phyloP scores from a whole-genome alignment of 2,329 filamentous ascomycete genomes.

The Nigrospora oryzae region DNA sequence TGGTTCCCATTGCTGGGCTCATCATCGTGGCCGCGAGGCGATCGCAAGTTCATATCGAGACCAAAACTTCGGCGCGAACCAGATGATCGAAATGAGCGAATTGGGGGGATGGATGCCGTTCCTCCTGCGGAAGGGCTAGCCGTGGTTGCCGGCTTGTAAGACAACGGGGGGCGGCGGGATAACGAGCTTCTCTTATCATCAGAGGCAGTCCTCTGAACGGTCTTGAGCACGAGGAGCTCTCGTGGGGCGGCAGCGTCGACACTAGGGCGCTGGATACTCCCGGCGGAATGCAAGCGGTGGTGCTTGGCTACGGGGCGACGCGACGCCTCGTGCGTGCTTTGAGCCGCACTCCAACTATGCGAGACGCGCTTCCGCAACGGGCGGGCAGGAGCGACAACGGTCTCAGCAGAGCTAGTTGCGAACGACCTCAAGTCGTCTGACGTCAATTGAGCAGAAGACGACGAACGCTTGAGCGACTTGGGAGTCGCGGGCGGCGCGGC shows the following conservation, averaged over 20 bases:
- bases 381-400: conserved; percentile 15
- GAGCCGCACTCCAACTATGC: background rate
- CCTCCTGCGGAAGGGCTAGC: conserved; percentile 16
- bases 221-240: conserved; percentile 37
- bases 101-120: conserved; percentile 36
- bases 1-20: conserved; percentile 32
- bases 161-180: conserved; percentile 38
- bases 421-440: conserved; percentile 10
- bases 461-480: conserved; percentile 17
- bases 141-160: conserved; percentile 34
- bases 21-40: conserved; percentile 34
- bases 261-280: conserved; percentile 13
- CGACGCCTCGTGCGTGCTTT: background rate
- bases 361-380: conserved; percentile 17
- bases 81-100: conserved; percentile 48
- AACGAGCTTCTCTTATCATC: conserved; percentile 39
- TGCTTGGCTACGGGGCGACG: background rate
- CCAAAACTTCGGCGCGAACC: conserved; percentile 45
- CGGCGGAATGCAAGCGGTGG: conserved; percentile 8
- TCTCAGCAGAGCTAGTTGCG: conserved; percentile 17
- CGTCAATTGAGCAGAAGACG: conserved; percentile 4
- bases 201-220: conserved; percentile 29
- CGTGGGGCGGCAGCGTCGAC: conserved; percentile 31
- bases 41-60: conserved; percentile 41
- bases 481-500: conserved; percentile 21